These are phyloP conservation scores for Nothophaeocryptopus gaeumannii DNA, from an alignment of 2,329 filamentous ascomycete species.

Conservation along the genomic window DNA sequence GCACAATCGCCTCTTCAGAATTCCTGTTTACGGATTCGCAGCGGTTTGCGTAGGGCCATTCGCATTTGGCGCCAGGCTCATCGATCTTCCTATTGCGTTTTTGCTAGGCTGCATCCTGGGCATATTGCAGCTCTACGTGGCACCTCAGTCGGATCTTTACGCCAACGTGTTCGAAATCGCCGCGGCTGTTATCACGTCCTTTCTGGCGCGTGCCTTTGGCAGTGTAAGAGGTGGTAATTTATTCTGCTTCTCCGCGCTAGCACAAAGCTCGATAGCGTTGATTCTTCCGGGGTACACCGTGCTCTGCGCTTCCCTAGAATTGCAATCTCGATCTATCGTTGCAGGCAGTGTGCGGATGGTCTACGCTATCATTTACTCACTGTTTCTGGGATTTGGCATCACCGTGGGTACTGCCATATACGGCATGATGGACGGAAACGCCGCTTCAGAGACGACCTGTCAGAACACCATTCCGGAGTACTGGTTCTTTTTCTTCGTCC, in stretches of 20 bases:
- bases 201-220: constrained; percentile 50
- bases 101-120: constrained; percentile 72
- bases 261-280: constrained; percentile 50
- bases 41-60: constrained; percentile 76
- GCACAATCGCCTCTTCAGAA: constrained; percentile 47
- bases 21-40: constrained; percentile 71
- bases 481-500: constrained; percentile 69
- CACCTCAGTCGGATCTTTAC: constrained; percentile 71
- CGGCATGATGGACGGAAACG: constrained; percentile 48
- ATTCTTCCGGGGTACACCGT: constrained; percentile 53
- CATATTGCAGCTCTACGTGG: constrained; percentile 69
- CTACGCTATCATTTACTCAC: constrained; percentile 53
- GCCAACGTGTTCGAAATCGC: constrained; percentile 51
- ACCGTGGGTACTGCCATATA: constrained; percentile 51
- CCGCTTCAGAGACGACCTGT: constrained; percentile 45
- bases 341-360: constrained; percentile 53
- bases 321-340: constrained; percentile 49
- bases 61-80: constrained; percentile 71
- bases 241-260: constrained; percentile 52
- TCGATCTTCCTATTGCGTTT: constrained; percentile 77
- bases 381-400: constrained; percentile 53
- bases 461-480: constrained; percentile 48
- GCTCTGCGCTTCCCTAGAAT: constrained; percentile 49
- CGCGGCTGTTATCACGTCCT: constrained; percentile 50
- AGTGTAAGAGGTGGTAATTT: constrained; percentile 43